phyloP scores from a whole-genome alignment of 23 red algal species.

The Gracilaria vermiculophylla region DNA sequence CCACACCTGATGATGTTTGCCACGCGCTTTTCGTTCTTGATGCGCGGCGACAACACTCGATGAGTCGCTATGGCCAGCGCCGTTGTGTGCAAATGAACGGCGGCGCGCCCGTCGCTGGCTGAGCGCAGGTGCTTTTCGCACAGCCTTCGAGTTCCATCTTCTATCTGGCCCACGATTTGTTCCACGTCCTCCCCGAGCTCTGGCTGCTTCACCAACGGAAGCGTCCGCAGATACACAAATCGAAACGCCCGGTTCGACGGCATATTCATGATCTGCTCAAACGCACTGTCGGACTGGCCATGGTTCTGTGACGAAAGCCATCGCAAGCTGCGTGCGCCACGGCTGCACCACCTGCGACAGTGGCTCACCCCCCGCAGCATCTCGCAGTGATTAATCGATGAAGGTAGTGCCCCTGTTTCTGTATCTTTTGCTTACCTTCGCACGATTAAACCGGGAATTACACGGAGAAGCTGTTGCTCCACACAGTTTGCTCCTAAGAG shows the following conservation, averaged over 20 bases:
- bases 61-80: constrained; percentile 78
- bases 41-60: constrained; percentile 61
- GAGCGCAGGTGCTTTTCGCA: constrained; percentile 32
- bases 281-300: background rate
- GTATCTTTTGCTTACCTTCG: no score
- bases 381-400: no score
- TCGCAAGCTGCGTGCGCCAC: no score
- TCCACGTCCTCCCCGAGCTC: constrained; percentile 31
- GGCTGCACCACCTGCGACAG: no score
- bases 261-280: constrained; percentile 42
- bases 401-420: no score
- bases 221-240: constrained; percentile 74
- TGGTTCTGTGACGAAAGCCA: constrained; percentile 1
- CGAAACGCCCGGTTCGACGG: constrained; percentile 43
- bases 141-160: background rate
- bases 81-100: constrained; percentile 71
- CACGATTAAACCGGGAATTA: no score
- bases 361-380: no score
- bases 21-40: constrained; percentile 54
- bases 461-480: no score
- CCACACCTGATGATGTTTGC: constrained; percentile 57
- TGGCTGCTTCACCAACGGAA: constrained; percentile 55
- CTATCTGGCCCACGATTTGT: constrained; percentile 18
- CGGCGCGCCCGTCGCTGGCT: constrained; percentile 56
- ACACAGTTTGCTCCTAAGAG: no score